Evolutionary conservation across 139 green algal genomes (phyloP).

Genomic region (Chlamydomonas sp.): DNA sequence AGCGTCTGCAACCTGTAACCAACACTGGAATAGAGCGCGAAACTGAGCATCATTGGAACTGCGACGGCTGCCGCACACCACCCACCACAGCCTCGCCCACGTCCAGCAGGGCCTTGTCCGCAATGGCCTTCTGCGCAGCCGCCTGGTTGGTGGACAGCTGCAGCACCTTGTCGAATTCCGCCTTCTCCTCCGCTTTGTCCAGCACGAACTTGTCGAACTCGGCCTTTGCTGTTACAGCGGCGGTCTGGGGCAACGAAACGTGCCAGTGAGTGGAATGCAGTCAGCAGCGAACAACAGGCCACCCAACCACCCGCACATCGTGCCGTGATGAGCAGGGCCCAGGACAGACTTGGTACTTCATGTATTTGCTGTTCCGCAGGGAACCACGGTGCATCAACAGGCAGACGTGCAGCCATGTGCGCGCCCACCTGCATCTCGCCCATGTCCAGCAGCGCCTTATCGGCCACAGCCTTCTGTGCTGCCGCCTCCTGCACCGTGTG

Average conservation of each 20-base stretch:
- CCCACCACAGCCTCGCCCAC: conserved; percentile 3
- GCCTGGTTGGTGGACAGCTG: background rate
- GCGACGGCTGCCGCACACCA: background rate
- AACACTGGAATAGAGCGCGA: background rate
- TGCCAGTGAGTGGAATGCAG: background rate
- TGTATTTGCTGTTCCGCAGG: no score
- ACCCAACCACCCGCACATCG: background rate
- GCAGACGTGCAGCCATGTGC: background rate
- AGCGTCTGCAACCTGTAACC: no score
- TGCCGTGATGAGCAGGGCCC: background rate
- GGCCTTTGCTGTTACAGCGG: background rate
- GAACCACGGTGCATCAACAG: no score
- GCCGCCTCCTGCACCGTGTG: background rate
- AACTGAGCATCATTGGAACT: background rate
- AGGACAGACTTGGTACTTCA: background rate
- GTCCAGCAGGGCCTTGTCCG: conserved; percentile 9
- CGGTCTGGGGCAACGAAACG: background rate
- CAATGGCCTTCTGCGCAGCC: conserved; percentile 5
- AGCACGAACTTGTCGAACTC: conserved; percentile 33
- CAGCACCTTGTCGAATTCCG: conserved; percentile 20
- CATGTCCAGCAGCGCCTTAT: conserved; percentile 25
- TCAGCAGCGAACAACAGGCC: no score
- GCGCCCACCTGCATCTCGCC: conserved; percentile 14
- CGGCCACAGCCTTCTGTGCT: conserved; percentile 14
- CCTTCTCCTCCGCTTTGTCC: conserved; percentile 40